Base-by-base conservation (phyloP, 164 flowering plant species). In the Macadamia tetraphylla region DNA sequence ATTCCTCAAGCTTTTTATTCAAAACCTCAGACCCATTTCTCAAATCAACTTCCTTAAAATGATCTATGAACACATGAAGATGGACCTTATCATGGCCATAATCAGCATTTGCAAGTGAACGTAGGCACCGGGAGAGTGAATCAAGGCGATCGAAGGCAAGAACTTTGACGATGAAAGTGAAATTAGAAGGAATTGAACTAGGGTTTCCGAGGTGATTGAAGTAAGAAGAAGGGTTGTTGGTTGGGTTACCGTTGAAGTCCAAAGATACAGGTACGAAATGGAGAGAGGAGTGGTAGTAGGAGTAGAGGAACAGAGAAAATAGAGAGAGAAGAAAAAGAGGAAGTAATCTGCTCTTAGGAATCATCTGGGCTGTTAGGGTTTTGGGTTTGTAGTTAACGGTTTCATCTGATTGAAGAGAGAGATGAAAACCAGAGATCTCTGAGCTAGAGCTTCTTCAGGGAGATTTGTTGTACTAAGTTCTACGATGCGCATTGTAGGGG, bases 41-140 rank as follows among this genome's bases (percentile, higher is more conserved):
- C 0, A 74, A 29, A 65, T 75, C 72, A 10, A 32, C 32, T 29
- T 59, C 74, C 59, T 29, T 58, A 56, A 88, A 90, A 73, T 94
- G 99, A 75, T 94, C 99, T 52, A 94, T 69, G 81, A 75, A 88
- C 61, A 94, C 56, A 64, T 94, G 97, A 70, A 92, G 94, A 72
- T 88, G 76, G 48, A 94, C 91, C n/a, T 65, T 69, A 69, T 84
- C 87, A 70, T 58, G 62, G 60, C 69, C 83, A 76, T 92, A 94
- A 59, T 81, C 79, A 23, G 98, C 98, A 9, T 63, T 67, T 65
- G 94, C 74, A 49, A 94, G 87, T 46, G 98, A 94, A 40, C 70
- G 76, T 73, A 94, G 93, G 76, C 97, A 94, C 46, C 98, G 83
- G 57, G 93, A 72, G 75, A 91, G 80, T 61, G 97, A 86, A 64